Evolutionary conservation across 805 yeast species (phyloP), one percentile per base, ranked within the genome.

Genomic region (Ogataea salicorniae): DNA sequence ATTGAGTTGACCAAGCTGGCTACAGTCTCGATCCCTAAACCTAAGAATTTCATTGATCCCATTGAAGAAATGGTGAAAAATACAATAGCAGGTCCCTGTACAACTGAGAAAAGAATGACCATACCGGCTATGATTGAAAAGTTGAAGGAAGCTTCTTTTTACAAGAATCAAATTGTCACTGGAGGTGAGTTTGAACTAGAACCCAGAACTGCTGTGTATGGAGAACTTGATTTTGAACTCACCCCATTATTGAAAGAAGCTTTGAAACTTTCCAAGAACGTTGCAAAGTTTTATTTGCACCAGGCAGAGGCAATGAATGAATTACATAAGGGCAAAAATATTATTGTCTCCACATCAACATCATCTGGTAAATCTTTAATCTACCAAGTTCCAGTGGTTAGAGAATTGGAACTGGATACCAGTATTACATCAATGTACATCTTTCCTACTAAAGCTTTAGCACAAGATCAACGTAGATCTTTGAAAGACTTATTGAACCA

Each of bases 361-460:
- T 89, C 97, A 0, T 90, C 97, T 0, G 99, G 99, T 42, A 94
- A 94, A 59, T 91, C 98, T 0, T 70, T 94, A 51, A 87, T 94
- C 29, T 94, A 91, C 59, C 99, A 94, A 64, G 66, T 90, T 2
- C 96, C 98, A 0, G 87, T 92, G 2, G 62, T 91, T 9, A 70
- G 74, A 43, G 73, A 68, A 43, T 66, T 74, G 44, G 72, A 77
- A 39, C 57, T 61, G 9, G 72, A 62, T 39, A 68, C 69, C 11
- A 69, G 68, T 33, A 57, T 77, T 5, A 87, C 95, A 0, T 86
- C 96, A 9, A 72, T 95, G 72, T 90, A 86, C 57, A 82, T 94
- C 13, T 94, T 94, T 58, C 99, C 99, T 2, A 94, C 99, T 0
- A 94, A 94, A 61, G 99, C 99, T 0, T 71, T 94, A 44, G 98